Conservation (phyloP, 345 rosid genomes). For the Populus tremula region DNA sequence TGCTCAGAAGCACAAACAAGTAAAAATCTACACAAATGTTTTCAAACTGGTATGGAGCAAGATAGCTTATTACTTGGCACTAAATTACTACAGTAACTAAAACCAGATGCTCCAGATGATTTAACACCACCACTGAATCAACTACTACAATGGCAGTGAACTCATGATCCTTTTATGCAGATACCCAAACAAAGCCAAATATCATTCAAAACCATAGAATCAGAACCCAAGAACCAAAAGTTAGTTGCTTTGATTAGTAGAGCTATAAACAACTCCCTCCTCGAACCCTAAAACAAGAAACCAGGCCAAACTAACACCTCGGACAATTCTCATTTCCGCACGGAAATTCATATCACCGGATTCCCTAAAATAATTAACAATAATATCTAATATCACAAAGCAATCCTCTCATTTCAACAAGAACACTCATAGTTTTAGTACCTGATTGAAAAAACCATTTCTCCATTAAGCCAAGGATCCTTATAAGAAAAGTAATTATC, state of each 20-base stretch:
- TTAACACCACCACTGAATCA: background rate
- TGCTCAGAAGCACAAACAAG: background rate
- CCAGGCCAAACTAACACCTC: background rate
- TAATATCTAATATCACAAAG: background rate
- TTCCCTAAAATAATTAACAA: background rate
- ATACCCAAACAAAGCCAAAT: background rate
- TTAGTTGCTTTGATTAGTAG: background rate
- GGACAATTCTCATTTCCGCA: constrained; percentile 1
- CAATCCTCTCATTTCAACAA: background rate
- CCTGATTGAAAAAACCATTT: background rate
- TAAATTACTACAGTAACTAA: background rate
- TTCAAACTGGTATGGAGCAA: background rate
- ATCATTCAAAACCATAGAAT: background rate
- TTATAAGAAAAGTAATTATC: background rate
- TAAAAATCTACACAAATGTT: background rate
- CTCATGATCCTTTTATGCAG: background rate
- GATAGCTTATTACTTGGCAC: background rate
- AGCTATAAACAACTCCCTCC: background rate
- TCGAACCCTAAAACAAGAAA: background rate
- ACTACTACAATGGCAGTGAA: background rate
- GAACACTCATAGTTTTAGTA: background rate
- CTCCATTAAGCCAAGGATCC: background rate
- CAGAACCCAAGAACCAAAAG: background rate
- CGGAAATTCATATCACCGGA: background rate
- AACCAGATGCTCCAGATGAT: background rate